Base-by-base conservation (phyloP, 176 grass and related monocot species). In the Juncus inflexus region DNA sequence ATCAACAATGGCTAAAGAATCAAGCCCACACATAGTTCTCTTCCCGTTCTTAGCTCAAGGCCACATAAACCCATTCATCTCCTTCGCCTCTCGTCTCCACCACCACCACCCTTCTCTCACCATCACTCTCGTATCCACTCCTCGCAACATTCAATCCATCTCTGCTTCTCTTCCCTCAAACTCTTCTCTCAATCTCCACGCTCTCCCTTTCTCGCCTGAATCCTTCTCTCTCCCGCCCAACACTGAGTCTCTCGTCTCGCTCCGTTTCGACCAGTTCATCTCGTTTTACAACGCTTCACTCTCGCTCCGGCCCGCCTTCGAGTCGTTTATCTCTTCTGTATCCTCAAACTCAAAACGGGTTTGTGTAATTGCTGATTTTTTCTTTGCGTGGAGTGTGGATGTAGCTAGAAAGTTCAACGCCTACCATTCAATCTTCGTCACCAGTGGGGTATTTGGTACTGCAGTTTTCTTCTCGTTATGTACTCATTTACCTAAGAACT, bases 11-110 rank as follows among this genome's bases (percentile, higher is more conserved):
- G 67, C 53, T 4, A 40, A 58, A 28, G 6, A 12, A 43, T 3
- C 8, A 14, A 35, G 15, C 42, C 15, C 19, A 42, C 77, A 74
- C 11, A 49, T 80, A 11, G 77, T 80, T 50, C 67, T 80, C 50
- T 80, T 80, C 40, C 77, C 77, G 2, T 80, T 73, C 77, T 42
- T 80, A 12, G 69, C 77, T 4, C 69, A 80, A 40, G 77, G 77
- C 7, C 77, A 80, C 60, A 59, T 80, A 50, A 65, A 45, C 11
- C 77, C 77, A 15, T 73, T 74, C 77, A 70, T 80, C 68, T 62
- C 52, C 40, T 60, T 80, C 16, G 77, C 77, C 52, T 15, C 62
- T 40, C 50, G 38, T 47, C 60, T 80, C 12, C 45, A 42, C 1
- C 39, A 12, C 5, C 67, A 41, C 39, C 28, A 56, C 61, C 77